Base-by-base conservation (phyloP, 2,329 filamentous ascomycete genomes). In the Tolypocladium tundrense region DNA sequence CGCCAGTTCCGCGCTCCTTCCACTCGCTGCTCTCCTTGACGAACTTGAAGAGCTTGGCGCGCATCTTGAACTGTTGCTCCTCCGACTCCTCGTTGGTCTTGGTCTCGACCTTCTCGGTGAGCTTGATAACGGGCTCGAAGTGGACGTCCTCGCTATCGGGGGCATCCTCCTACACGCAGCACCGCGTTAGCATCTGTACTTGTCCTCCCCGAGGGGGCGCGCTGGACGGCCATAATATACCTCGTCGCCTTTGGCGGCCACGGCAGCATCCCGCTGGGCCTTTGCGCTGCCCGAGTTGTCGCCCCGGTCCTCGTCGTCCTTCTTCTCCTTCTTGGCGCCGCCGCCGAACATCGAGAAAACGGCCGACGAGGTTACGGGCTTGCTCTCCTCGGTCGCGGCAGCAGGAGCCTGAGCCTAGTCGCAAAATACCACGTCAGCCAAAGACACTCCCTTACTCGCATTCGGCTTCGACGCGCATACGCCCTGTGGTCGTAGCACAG, bases 311-410 rank as follows among this genome's bases (percentile, higher is more conserved):
- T 90, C 89, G 39, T 88, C 62, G 60, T 90, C 88, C 82, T 94
- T 96, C 83, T 91, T 92, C 79, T 94, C 90, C 81, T 96, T 97
- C 85, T 96, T 96, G 60, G 90, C 90, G 62, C 94, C 94, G 63
- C 94, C 94, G 67, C 94, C 94, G 72, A 99, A 99, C 94, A 99
- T 97, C 75, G 90, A 93, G 81, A 97, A 97, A 64, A 97, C 90
- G 66, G 83, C 81, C 10, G 84, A 84, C 21, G 80, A 79, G 62
- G 78, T 83, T 57, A 82, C 77, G 58, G 78, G 60, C 56, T 64
- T 64, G 31, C 42, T 39, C 21, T 63, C 60, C 16, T 60, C 65
- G 45, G 59, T 56, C 39, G 65, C 62, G 24, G 62, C 56, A 48
- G 63, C 61, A 40, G 60, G 57, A 39, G 58, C 58, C 45, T 56